Evolutionary conservation across 2,329 filamentous ascomycete species (phyloP).

Genomic region (Calonectria pseudoreteaudii): DNA sequence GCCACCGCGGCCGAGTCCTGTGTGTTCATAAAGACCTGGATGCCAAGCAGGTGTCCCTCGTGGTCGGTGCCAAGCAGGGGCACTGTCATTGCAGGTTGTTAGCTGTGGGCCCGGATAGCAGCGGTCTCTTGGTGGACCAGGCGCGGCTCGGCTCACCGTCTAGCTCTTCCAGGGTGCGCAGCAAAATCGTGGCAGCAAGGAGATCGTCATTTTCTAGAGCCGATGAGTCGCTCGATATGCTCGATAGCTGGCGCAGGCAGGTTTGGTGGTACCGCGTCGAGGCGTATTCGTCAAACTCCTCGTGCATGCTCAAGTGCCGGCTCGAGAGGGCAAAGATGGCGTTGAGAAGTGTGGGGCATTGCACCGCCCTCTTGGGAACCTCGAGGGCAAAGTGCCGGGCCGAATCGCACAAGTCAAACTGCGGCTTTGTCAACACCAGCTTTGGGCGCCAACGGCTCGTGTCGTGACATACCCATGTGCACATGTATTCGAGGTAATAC

Average conservation of each 20-base stretch:
- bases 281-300: slow-evolving; percentile 60
- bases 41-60: slow-evolving; percentile 60
- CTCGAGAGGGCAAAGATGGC: slow-evolving; percentile 69
- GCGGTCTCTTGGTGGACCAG: not conserved
- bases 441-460: not conserved
- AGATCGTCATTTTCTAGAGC: slow-evolving; percentile 62
- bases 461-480: slow-evolving; percentile 39
- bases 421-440: not conserved
- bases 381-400: slow-evolving; percentile 62
- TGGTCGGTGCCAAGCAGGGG: slow-evolving; percentile 54
- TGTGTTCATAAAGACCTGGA: slow-evolving; percentile 60
- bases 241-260: slow-evolving; percentile 63
- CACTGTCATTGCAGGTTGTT: slow-evolving; percentile 23
- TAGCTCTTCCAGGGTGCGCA: slow-evolving; percentile 69
- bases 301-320: slow-evolving; percentile 59
- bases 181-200: slow-evolving; percentile 67
- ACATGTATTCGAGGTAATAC: slow-evolving; percentile 45
- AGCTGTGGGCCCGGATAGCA: slow-evolving; percentile 4
- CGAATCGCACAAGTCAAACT: slow-evolving; percentile 58
- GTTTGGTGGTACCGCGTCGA: slow-evolving; percentile 65
- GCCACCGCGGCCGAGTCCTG: slow-evolving; percentile 49
- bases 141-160: slow-evolving; percentile 42
- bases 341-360: slow-evolving; percentile 64
- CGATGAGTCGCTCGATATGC: slow-evolving; percentile 55
- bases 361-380: slow-evolving; percentile 64